Base-by-base conservation (phyloP, 768 basidiomycete genomes). In the Ramaria rubella region DNA sequence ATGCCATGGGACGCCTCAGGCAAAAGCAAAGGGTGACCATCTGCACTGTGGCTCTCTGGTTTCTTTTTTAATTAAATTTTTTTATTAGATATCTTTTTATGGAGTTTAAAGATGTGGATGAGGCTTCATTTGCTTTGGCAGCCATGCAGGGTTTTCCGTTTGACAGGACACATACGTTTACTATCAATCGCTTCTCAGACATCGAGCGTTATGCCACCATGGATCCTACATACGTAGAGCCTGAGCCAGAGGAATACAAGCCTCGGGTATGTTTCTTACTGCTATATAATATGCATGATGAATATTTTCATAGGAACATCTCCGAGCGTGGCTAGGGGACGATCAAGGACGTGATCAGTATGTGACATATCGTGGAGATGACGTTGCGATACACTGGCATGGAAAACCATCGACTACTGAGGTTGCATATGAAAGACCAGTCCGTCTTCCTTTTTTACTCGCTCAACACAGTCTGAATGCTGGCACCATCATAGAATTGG, bases 291-390 rank as follows among this genome's bases (percentile, higher is more conserved):
- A n/a, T 49, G 27, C 17, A 21, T 15, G 17, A 30, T 42, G 17
- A 53, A 34, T 45, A 5, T 58, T 24, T 42, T 44, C 7, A 44
- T 62, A 97, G 93, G 96, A 97, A 69, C 94, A 99, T 73, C 80
- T 97, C 59, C 83, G 91, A 46, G 88, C 90, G 52, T 99, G 95
- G 94, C 80, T 98, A 52, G 90, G 85, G 24, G 96, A 99, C 72
- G 77, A 83, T 23, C 85, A 86, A 70, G 93, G 94, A 33, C 87
- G 95, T 59, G 96, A 99, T 70, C 96, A 99, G 68, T 93, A 93
- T 74, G 86, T 91, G 56, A 94, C 91, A 36, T 94, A 95, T 70
- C 84, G 91, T 36, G 91, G 90, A 46, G 90, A 94, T 64, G 89
- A 94, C 61, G 90, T 94, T 52, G 79, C 86, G 61, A 84, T 99